Evolutionary conservation across 192 early-diverging fungal genomes (phyloP), one percentile per base, ranked within the genome.

Genomic region (Rhizophagus sp.): DNA sequence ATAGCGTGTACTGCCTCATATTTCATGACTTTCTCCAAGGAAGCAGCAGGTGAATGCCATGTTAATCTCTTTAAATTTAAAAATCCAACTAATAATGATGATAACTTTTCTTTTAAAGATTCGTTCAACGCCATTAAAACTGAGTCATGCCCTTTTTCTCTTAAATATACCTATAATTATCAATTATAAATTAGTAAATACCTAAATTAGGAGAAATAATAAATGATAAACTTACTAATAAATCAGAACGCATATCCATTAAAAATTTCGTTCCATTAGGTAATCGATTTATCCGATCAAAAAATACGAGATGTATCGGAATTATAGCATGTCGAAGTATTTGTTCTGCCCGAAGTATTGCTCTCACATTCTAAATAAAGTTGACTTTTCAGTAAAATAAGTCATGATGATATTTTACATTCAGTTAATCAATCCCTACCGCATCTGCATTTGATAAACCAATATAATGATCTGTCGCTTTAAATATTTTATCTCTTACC

Each of bases 1-100:
- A 98, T 90, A 9, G 94, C 90, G 81, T 98, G 97, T 7, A 98
- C 97, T 0, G 95, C 92, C 82, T 98, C 97, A 82, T 97, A 96
- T 73, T 93, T 84, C 30, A 88, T 89, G 24, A 96, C 93, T 85
- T 95, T 96, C 82, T 97, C 96, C 17, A 97, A 86, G 3, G 95
- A 82, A 30, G 83, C 86, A 2, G 94, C 95, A 10, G 94, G 91
- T 10, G 91, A 92, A 77, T 90, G 88, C 96, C 96, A 97, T 1
- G 94, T 95, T 12, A 97, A 87, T 49, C 94, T 87, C 65, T 94
- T 92, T 22, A 97, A 87, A 66, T 93, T 94, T 73, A 97, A 81
- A 36, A 89, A 92, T 19, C 90, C 91, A 36, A 95, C 88, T 30
- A 97, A 89, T 91, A 91, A 95, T n/a, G 84, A 85, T 79, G 94